A percentile compares a stretch with the other conserved stretches of the same genome.
phyloP scores from a whole-genome alignment of 176 grass and related monocot genomes.

The Calamus simplicifolius region DNA sequence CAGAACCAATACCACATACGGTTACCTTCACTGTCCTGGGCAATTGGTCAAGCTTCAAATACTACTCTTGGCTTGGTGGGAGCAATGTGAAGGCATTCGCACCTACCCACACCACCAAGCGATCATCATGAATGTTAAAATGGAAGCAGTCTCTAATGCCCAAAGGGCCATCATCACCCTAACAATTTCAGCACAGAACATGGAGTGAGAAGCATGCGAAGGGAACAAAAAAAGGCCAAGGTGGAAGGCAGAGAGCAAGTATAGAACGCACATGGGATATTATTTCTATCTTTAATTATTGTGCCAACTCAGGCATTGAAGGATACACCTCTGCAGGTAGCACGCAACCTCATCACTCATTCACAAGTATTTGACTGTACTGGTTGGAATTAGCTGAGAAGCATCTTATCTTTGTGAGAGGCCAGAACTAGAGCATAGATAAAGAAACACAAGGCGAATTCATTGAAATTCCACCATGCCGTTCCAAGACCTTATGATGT shows the following conservation, averaged over 20 bases:
- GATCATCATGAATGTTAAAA: too few species aligned
- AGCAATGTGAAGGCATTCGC: too few species aligned
- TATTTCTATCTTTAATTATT: neutral
- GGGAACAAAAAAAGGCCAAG: too few species aligned
- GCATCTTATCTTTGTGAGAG: neutral
- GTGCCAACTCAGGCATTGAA: neutral
- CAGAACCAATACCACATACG: too few species aligned
- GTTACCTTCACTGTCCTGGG: too few species aligned
- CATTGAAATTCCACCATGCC: neutral
- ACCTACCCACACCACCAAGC: too few species aligned
- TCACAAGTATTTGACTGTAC: neutral
- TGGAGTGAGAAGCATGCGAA: neutral
- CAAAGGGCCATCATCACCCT: neutral
- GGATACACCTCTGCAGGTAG: neutral
- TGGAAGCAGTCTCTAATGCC: too few species aligned
- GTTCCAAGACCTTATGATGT: too few species aligned
- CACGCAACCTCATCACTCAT: neutral
- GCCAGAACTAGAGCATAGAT: neutral
- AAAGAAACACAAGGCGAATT: neutral
- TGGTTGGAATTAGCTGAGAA: neutral
- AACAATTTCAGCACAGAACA: neutral
- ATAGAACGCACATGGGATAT: neutral
- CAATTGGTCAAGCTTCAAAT: too few species aligned
- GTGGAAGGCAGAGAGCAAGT: conserved; percentile 1
- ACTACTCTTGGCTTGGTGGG: too few species aligned